These are phyloP conservation scores for Lachnellula subtilissima DNA, from an alignment of 2,329 filamentous ascomycete genomes.

Conservation along the genomic window DNA sequence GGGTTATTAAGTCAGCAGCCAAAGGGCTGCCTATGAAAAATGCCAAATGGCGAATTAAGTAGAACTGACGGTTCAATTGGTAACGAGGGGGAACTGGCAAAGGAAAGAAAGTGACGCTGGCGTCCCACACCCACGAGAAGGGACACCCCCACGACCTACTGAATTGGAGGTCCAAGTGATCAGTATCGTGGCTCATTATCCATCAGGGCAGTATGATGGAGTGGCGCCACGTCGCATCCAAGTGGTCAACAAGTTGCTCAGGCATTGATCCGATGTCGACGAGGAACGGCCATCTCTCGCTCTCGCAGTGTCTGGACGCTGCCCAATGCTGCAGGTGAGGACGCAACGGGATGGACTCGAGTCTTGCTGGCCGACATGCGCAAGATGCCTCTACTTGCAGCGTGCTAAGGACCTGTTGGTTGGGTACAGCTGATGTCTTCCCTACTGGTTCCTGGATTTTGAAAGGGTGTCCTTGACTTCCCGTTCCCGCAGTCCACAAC, in stretches of 20 bases:
- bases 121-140: constrained; percentile 9
- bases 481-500: constrained; percentile 10
- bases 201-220: constrained; percentile 24
- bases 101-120: constrained; percentile 9
- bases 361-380: constrained; percentile 17
- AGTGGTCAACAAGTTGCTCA: constrained; percentile 12
- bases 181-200: constrained; percentile 25
- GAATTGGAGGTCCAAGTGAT: constrained; percentile 24
- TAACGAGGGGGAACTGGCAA: constrained; percentile 8
- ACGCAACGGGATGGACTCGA: constrained; percentile 21
- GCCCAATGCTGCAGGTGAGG: constrained; percentile 28
- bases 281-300: constrained; percentile 23
- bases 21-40: constrained; percentile 16
- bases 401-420: constrained; percentile 23
- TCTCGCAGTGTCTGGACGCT: constrained; percentile 12
- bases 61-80: constrained; percentile 20
- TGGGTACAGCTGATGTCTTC: constrained; percentile 19
- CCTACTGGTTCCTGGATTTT: constrained; percentile 22
- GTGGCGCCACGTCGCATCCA: constrained; percentile 29
- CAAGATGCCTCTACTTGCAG: constrained; percentile 17
- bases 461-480: constrained; percentile 1
- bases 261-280: constrained; percentile 14
- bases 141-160: constrained; percentile 23
- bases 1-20: constrained; percentile 9
- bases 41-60: constrained; percentile 11